Percentiles rank a stretch among this genome's conserved stretches.
Conservation (phyloP, 306 rosid genomes). For the Argentina anserina region DNA sequence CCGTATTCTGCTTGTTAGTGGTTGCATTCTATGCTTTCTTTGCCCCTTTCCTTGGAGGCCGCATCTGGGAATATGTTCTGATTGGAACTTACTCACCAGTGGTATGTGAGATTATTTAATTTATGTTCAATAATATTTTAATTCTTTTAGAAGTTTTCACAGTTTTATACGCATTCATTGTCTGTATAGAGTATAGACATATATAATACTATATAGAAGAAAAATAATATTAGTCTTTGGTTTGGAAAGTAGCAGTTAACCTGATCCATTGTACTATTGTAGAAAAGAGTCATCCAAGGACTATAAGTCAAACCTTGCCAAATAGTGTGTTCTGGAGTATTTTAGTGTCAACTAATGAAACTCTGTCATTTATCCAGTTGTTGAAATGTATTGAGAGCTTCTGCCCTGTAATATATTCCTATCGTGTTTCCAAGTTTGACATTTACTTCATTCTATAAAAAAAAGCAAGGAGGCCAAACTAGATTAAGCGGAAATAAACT, state of each 20-base stretch:
- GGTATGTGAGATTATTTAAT: constrained; percentile 46
- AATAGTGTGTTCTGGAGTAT: not conserved
- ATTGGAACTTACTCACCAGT: constrained; percentile 74
- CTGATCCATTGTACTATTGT: not conserved
- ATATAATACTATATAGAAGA: not conserved
- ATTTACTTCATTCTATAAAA: not conserved
- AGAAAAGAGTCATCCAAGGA: not conserved
- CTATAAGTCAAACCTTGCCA: not conserved
- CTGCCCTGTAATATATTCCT: not conserved
- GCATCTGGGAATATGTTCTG: constrained; percentile 64
- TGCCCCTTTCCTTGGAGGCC: constrained; percentile 93
- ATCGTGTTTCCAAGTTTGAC: not conserved
- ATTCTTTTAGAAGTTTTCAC: not conserved
- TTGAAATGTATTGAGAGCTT: constrained; percentile 2
- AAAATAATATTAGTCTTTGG: not conserved
- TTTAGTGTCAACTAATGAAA: not conserved
- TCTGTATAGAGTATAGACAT: not conserved
- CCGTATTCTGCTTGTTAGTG: constrained; percentile 83
- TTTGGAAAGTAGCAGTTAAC: not conserved
- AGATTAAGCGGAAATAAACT: not conserved
- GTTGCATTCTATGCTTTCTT: constrained; percentile 90
- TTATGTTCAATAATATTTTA: not conserved
- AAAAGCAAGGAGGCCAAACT: not conserved
- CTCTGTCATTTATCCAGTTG: not conserved
- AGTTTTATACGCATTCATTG: not conserved